Evolutionary conservation across 2,329 filamentous ascomycete genomes (phyloP), one percentile per base, ranked within the genome.

Genomic region (Ascomycota sp.): DNA sequence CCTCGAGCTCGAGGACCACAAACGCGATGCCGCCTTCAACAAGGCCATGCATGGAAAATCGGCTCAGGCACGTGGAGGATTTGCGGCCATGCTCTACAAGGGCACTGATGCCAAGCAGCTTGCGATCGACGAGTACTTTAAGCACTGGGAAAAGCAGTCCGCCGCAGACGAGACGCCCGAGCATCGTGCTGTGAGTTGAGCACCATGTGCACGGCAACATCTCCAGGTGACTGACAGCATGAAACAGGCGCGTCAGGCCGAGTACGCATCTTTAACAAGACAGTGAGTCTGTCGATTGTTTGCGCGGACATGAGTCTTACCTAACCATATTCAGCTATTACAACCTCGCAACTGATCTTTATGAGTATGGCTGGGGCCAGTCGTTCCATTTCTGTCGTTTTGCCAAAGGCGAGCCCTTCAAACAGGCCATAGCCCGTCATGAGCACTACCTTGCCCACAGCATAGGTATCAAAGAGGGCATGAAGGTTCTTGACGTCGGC

Each of bases 331-430:
- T 16, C 26, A 83, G 77, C 55, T 92, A 93, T 67, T 93, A 93
- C 64, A 92, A 93, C 59, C 71, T 92, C 33, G 83, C 81, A n/a
- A 93, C 84, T 44, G 84, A 92, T 51, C 58, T 92, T 33, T 92
- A 92, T 64, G 89, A 95, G 63, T 89, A 92, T 47, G 89, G 84
- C 47, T 98, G 89, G 84, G 81, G 81, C 40, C 75, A 83, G 49
- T 86, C 76, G 33, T 98, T 98, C 68, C 86, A 98, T 61, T 95
- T 98, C 68, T 92, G 81, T 61, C 82, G 86, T 41, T 93, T 86
- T 58, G 78, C 81, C 36, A 62, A 74, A 44, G 77, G 78, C 51
- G 89, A 98, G 61, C 63, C 72, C 34, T 95, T 95, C 62, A 64
- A 72, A 56, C 80, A 91, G 58, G 84, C 84, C 40, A 86, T 95